Percentiles rank a stretch among this genome's conserved stretches.
These are phyloP conservation scores for Myriosclerotinia duriaeana DNA, from an alignment of 2,329 filamentous ascomycete genomes.

Conservation along the genomic window DNA sequence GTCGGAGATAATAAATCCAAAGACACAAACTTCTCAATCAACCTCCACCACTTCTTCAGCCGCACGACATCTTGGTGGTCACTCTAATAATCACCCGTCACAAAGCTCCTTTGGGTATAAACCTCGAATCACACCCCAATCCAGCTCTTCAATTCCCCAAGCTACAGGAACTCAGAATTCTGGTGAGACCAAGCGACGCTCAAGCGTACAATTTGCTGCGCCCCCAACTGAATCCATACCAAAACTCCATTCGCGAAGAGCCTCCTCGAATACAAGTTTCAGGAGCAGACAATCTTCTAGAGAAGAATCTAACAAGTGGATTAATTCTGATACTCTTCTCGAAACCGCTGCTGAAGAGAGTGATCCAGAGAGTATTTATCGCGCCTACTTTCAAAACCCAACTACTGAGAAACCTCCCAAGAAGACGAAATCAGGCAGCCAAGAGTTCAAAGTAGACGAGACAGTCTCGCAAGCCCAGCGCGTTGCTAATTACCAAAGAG, in stretches of 20 bases:
- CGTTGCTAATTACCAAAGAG: not conserved
- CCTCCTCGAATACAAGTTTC: not conserved
- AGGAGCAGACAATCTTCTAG: not conserved
- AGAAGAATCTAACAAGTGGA: conserved; percentile 9
- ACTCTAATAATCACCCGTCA: not conserved
- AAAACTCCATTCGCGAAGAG: not conserved
- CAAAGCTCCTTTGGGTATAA: not conserved
- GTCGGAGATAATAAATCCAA: too few species aligned
- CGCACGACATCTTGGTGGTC: not conserved
- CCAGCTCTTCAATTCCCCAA: not conserved
- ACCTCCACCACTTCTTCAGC: too few species aligned
- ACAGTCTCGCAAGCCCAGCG: not conserved
- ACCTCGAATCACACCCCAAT: not conserved
- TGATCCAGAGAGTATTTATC: not conserved
- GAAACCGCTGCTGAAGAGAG: not conserved
- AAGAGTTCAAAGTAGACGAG: not conserved
- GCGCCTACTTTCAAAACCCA: not conserved
- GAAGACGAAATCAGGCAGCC: not conserved
- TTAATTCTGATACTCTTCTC: conserved; percentile 11
- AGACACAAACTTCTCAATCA: too few species aligned
- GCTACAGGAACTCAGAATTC: not conserved
- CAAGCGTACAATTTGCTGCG: conserved; percentile 3
- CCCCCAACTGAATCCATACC: not conserved
- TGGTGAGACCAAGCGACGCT: not conserved
- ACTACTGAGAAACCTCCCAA: not conserved